Evolutionary conservation across 352 stramenopile genomes (phyloP).

Genomic region (Globisporangium megalacanthum): DNA sequence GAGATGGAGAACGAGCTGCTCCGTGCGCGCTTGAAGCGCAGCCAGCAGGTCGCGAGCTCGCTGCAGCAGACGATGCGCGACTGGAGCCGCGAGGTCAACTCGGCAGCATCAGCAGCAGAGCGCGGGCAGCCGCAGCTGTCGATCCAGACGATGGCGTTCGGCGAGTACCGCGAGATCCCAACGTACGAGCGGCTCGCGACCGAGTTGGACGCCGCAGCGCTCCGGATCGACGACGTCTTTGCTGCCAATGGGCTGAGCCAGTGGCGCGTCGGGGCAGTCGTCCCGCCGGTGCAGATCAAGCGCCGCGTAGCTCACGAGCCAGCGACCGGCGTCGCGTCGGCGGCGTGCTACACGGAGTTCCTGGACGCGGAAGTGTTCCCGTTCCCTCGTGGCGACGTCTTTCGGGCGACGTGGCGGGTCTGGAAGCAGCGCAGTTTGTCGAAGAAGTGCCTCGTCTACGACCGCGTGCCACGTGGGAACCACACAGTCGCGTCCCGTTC

Average conservation of each 20-base stretch:
- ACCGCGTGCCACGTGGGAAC: no score
- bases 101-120: no score
- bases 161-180: not conserved
- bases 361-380: conserved; percentile 6
- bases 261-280: conserved; percentile 1
- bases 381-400: conserved; percentile 2
- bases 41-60: not conserved
- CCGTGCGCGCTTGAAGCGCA: not conserved
- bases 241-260: not conserved
- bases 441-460: conserved; percentile 1
- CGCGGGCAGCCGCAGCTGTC: not conserved
- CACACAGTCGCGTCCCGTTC: no score
- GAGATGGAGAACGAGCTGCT: not conserved
- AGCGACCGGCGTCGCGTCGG: no score
- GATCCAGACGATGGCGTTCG: no score
- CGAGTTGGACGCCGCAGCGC: not conserved
- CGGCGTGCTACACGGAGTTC: conserved; percentile 5
- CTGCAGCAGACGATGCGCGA: no score
- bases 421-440: conserved; percentile 3
- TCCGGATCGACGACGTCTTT: conserved; percentile 1
- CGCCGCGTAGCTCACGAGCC: not conserved
- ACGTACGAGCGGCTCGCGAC: not conserved
- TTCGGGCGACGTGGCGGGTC: conserved; percentile 3
- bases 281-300: conserved; percentile 5
- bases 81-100: no score